Conservation (phyloP, 23 red algal genomes). For the Porphyridium purpureum region DNA sequence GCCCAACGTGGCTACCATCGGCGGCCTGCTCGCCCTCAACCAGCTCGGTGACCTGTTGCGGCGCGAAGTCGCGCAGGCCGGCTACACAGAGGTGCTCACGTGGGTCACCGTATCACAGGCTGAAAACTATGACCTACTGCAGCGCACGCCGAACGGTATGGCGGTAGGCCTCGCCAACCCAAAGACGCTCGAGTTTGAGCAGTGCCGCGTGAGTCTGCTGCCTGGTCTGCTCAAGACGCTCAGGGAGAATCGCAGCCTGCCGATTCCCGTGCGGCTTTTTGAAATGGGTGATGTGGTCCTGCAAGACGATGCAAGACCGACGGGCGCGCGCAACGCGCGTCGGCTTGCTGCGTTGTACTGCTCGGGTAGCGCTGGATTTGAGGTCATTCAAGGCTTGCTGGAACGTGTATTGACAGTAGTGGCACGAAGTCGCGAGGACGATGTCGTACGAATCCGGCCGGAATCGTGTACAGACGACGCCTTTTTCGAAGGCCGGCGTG, state of each 20-base stretch:
- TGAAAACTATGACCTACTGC: constrained; percentile 64
- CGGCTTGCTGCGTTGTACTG: constrained; percentile 62
- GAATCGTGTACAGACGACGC: constrained; percentile 46
- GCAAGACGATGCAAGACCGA: constrained; percentile 30
- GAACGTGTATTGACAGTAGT: constrained; percentile 61
- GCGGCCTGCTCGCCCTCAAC: constrained; percentile 48
- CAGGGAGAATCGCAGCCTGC: constrained; percentile 76
- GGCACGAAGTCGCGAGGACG: constrained; percentile 7
- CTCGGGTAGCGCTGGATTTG: constrained; percentile 62
- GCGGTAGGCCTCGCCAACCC: constrained; percentile 82
- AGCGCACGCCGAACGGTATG: constrained; percentile 19
- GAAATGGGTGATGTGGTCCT: constrained; percentile 82
- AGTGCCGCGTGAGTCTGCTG: constrained; percentile 61
- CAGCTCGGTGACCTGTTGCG: constrained; percentile 70
- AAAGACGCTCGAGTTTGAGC: constrained; percentile 91
- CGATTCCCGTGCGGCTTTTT: constrained; percentile 79
- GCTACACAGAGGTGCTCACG: constrained; percentile 91
- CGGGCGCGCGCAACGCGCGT: constrained; percentile 53
- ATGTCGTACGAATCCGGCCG: too few relatives aligned
- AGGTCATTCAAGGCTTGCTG: constrained; percentile 72
- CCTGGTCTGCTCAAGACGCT: constrained; percentile 88
- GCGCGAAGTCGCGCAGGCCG: constrained; percentile 71
- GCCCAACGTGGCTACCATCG: constrained; percentile 36
- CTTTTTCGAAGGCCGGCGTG: constrained; percentile 71
- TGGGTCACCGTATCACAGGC: constrained; percentile 96